Evolutionary conservation across 2,329 filamentous ascomycete species (phyloP), one percentile per base, ranked within the genome.

Genomic region (Stagonosporopsis cucurbitacearum): DNA sequence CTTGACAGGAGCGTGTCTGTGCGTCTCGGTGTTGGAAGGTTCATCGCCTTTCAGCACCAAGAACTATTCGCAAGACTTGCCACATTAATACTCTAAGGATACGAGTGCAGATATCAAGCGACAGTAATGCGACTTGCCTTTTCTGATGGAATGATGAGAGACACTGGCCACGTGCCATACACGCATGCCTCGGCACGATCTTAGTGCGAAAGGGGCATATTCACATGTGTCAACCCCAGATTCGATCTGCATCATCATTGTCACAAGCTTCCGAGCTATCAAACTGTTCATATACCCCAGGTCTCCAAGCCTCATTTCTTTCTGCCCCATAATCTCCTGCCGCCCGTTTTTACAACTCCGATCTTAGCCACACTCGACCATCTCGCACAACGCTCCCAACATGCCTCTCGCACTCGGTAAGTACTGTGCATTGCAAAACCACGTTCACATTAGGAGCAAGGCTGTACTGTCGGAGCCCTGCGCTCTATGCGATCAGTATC

Each of bases 381-480:
- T 32, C 11, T 22, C 52, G 33, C 19, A 23, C 40, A 57, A 42
- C 37, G 50, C 40, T 64, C 46, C 54, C 60, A 70, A 30, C 35
- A 74, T 74, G 71, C 66, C 71, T 70, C 66, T 74, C 44, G 68
- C 66, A 57, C 62, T 63, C 60, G 65, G 71, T 74, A 59, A 48
- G 67, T 12, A 13, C 8, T 11, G 8, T 20, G 4, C 12, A n/a
- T 26, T 8, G 17, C 4, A 37, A 37, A 19, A 37, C 13, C 35
- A 4, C n/a, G 7, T 32, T n/a, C 6, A 15, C 1, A 20, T 11
- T 5, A 11, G 2, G 22, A 12, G 11, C 12, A 22, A 6, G 17
- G 25, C 7, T 17, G n/a, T 8, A 17, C 25, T 13, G 33, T 9
- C 9, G 3, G 1, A 17, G 2, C 15, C 6, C 33, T 37, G 33